Percentiles rank a stretch among this genome's conserved stretches.
These are phyloP conservation scores for Debaryomyces subglobosus DNA, from an alignment of 1,139 yeast species.

Conservation along the genomic window DNA sequence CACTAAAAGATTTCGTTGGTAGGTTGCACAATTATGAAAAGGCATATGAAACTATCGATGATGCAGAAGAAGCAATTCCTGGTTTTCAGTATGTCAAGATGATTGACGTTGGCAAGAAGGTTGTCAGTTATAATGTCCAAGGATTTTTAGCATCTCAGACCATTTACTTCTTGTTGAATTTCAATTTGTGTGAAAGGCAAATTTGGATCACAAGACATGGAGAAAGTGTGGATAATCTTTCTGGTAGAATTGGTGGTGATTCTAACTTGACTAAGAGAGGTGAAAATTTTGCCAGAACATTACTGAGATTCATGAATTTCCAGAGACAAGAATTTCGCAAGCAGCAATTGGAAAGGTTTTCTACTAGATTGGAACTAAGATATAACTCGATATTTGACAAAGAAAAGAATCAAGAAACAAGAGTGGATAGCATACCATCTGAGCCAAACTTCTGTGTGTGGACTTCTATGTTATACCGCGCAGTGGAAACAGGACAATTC, in stretches of 20 bases:
- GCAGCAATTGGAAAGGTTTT: constrained; percentile 60
- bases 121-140: constrained; percentile 86
- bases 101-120: constrained; percentile 94
- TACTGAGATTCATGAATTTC: constrained; percentile 71
- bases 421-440: constrained; percentile 47
- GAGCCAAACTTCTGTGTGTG: constrained; percentile 84
- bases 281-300: constrained; percentile 66
- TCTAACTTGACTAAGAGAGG: constrained; percentile 83
- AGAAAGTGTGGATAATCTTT: constrained; percentile 81
- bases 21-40: constrained; percentile 82
- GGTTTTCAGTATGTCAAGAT: constrained; percentile 87
- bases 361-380: constrained; percentile 43
- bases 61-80: constrained; percentile 62
- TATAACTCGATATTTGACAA: constrained; percentile 34
- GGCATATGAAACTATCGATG: constrained; percentile 90
- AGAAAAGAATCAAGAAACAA: constrained; percentile 26
- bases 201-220: constrained; percentile 97
- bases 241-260: constrained; percentile 90
- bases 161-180: constrained; percentile 84
- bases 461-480: constrained; percentile 84
- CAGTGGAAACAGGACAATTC: constrained; percentile 74
- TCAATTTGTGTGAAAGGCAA: constrained; percentile 87
- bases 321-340: constrained; percentile 73
- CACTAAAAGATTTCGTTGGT: constrained; percentile 79
- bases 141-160: constrained; percentile 95